Base-by-base conservation (phyloP, 768 basidiomycete genomes). In the Plicaturopsis crispa region DNA sequence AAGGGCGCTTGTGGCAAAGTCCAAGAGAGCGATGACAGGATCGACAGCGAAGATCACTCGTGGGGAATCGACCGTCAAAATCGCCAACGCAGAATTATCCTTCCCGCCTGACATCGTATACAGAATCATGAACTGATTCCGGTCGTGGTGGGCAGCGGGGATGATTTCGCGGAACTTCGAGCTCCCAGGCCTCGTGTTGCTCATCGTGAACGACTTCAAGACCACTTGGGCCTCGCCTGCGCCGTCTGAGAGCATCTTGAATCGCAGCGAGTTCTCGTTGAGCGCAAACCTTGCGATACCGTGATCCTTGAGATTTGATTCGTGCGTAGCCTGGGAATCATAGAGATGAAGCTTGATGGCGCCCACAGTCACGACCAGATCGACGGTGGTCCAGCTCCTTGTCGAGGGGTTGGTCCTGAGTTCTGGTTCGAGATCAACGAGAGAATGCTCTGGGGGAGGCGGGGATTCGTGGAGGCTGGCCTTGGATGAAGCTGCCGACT, bases 101-200 rank as follows among this genome's bases (percentile, higher is more conserved):
- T 54, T 31, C 1, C 78, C 78, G 12, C 83, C 80, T 8, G 89
- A 71, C 47, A 73, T 73, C 2, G 87, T 87, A 57, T 87, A 97
- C 22, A 96, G 72, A 13, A 96, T 54, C 88, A 94, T 96, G 54
- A 98, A 84, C 51, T 96, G 90, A 43, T 93, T 92, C 36, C 86
- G 69, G 42, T 82, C 75, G 49, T 96, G 90, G 40, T 80, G 75
- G 11, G 89, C 84, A 4, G 91, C 82, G 10, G 96, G 94, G 44
- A 99, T 87, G 40, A 99, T 92, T 57, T 98, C 93, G 30, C 92
- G 77, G 66, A 92, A 97, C 50, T 75, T 82, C 18, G 89, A 85
- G 33, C 67, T 67, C 5, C 89, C 88, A 0, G 86, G 75, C 37
- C 83, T 72, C 2, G 82, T 97, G 54, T 94, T 93, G 57, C 74